phyloP scores from a whole-genome alignment of 441 rosid genomes.

The Euphorbia neoarborescens region DNA sequence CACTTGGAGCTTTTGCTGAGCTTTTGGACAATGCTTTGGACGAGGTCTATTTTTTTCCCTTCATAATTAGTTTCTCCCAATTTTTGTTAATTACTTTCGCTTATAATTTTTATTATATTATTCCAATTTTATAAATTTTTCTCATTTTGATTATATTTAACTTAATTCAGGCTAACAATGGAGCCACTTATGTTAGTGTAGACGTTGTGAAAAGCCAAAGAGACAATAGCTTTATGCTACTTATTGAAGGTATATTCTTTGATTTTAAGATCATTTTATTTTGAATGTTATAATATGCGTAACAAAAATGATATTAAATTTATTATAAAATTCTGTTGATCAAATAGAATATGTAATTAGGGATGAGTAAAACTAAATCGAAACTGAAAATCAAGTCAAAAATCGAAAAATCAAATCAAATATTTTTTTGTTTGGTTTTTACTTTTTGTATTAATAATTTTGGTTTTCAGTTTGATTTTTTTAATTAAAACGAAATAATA shows the following conservation, averaged over 20 bases:
- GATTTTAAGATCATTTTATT: no score
- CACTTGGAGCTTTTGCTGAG: slow-evolving; percentile 94
- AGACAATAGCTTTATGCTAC: slow-evolving; percentile 58
- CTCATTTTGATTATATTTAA: neutral
- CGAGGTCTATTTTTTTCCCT: slow-evolving; percentile 41
- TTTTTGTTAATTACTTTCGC: neutral
- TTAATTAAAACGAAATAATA: no score
- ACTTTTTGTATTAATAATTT: no score
- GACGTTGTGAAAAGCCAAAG: slow-evolving; percentile 55
- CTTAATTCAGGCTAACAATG: slow-evolving; percentile 43
- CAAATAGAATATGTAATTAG: no score
- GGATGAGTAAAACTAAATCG: no score
- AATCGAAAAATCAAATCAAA: no score
- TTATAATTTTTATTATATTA: neutral
- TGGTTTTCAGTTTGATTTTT: no score
- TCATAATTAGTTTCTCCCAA: slow-evolving; percentile 20
- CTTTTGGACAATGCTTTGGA: slow-evolving; percentile 86
- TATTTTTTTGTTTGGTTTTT: no score
- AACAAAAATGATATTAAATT: no score
- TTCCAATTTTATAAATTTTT: neutral
- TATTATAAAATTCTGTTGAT: no score
- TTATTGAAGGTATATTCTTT: slow-evolving; percentile 54
- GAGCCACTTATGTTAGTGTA: slow-evolving; percentile 67
- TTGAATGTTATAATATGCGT: neutral
- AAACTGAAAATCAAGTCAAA: no score